These are phyloP conservation scores for Lagenidium giganteum DNA, from an alignment of 352 stramenopile species.

Conservation along the genomic window DNA sequence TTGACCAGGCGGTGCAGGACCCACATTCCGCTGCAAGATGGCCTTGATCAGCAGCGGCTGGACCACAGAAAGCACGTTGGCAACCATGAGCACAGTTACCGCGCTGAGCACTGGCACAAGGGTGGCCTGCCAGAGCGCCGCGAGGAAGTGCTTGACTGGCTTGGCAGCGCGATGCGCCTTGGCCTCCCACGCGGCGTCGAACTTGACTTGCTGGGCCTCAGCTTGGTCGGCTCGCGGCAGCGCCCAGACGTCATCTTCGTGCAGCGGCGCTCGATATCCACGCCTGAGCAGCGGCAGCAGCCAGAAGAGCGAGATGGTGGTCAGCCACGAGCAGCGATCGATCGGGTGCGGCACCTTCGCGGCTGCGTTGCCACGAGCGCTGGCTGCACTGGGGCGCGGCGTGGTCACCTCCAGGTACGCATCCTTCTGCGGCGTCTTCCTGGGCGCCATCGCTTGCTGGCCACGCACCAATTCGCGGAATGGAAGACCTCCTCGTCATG, in stretches of 20 bases:
- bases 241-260: constrained; percentile 34
- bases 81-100: constrained; percentile 19
- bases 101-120: constrained; percentile 22
- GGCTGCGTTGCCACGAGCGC: too few species aligned
- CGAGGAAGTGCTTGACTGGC: constrained; percentile 26
- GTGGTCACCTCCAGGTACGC: too few species aligned
- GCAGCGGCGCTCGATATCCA: constrained; percentile 27
- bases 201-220: constrained; percentile 30
- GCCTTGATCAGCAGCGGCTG: constrained; percentile 31
- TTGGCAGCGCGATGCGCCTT: constrained; percentile 18
- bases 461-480: too few species aligned
- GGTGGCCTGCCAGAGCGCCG: constrained; percentile 30
- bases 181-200: constrained; percentile 29
- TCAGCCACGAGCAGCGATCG: constrained; percentile 26
- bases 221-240: constrained; percentile 34
- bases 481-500: too few species aligned
- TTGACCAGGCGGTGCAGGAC: constrained; percentile 26
- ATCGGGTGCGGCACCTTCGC: too few species aligned
- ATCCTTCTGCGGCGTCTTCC: too few species aligned
- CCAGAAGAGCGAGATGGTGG: constrained; percentile 49
- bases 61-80: constrained; percentile 15
- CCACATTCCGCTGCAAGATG: constrained; percentile 12
- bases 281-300: constrained; percentile 32
- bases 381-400: too few species aligned
- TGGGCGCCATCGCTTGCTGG: too few species aligned